Evolutionary conservation across 352 stramenopile species (phyloP).

Genomic region (Phytophthora melonis): DNA sequence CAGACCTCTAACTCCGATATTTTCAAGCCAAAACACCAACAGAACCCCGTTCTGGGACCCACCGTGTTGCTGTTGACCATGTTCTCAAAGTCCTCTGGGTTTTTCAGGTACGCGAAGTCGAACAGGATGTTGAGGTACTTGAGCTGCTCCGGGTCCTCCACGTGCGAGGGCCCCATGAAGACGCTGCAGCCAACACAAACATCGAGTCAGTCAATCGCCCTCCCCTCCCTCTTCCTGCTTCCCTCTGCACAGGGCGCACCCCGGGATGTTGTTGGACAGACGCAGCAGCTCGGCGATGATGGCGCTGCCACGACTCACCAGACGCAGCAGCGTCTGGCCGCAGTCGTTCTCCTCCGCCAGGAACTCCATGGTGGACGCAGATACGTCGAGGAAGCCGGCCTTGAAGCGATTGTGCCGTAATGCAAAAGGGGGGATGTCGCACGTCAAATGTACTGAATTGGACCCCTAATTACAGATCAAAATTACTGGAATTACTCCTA

Average conservation of each 20-base stretch:
- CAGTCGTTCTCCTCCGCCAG: constrained; percentile 94
- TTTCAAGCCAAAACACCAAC: neutral
- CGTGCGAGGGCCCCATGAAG: constrained; percentile 86
- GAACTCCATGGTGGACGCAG: constrained; percentile 84
- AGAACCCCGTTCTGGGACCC: constrained; percentile 12
- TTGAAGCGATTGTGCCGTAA: constrained; percentile 34
- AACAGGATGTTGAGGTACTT: constrained; percentile 95
- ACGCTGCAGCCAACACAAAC: constrained; percentile 51
- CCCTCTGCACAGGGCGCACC: constrained; percentile 41
- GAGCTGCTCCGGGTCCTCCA: constrained; percentile 90
- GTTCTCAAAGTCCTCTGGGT: constrained; percentile 95
- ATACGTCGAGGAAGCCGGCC: constrained; percentile 2
- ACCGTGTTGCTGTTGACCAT: constrained; percentile 93
- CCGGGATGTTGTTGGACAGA: constrained; percentile 92
- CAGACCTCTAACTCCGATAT: neutral
- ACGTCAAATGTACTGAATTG: neutral
- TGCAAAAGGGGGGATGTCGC: constrained; percentile 5
- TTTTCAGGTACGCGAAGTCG: constrained; percentile 96
- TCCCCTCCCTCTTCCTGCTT: neutral
- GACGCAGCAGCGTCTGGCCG: constrained; percentile 93
- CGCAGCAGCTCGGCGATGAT: constrained; percentile 95
- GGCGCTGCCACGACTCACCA: constrained; percentile 91
- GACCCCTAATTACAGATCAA: neutral
- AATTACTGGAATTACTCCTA: neutral
- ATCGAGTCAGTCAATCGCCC: constrained; percentile 7